Percentiles rank a stretch among this genome's conserved stretches.
Conservation (phyloP, 116 monocot genomes). For the Cymodocea nodosa region DNA sequence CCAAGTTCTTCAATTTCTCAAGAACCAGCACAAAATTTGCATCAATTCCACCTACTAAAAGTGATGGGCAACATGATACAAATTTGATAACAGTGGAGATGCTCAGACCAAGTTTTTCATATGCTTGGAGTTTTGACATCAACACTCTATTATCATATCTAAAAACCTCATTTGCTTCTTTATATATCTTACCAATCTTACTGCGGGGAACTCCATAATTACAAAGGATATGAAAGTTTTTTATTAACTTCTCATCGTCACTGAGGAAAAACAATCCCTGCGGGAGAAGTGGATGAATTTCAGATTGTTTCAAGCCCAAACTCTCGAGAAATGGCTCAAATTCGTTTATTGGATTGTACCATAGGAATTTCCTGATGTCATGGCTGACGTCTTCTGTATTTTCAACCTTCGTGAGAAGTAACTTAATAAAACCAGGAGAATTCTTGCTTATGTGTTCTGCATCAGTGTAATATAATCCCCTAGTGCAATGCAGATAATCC, state of each 20-base stretch:
- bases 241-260: constrained; percentile 45
- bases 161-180: constrained; percentile 52
- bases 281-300: constrained; percentile 37
- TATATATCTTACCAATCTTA: constrained; percentile 73
- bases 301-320: constrained; percentile 52
- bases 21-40: constrained; percentile 41
- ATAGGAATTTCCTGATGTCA: constrained; percentile 36
- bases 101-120: constrained; percentile 53
- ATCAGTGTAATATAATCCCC: constrained; percentile 41
- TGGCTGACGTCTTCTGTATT: constrained; percentile 20
- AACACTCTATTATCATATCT: constrained; percentile 37
- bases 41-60: constrained; percentile 55
- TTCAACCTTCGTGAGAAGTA: constrained; percentile 36
- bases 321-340: constrained; percentile 95
- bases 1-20: constrained; percentile 37
- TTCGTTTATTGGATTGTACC: constrained; percentile 75
- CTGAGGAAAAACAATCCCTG: constrained; percentile 40
- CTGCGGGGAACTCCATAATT: constrained; percentile 70
- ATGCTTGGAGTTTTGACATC: constrained; percentile 32
- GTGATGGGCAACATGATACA: constrained; percentile 51
- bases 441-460: constrained; percentile 85
- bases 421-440: constrained; percentile 46
- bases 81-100: constrained; percentile 57
- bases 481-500: constrained; percentile 59
- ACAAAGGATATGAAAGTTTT: constrained; percentile 66